Conservation (phyloP, 2,329 filamentous ascomycete genomes). For the Cytospora piceae region DNA sequence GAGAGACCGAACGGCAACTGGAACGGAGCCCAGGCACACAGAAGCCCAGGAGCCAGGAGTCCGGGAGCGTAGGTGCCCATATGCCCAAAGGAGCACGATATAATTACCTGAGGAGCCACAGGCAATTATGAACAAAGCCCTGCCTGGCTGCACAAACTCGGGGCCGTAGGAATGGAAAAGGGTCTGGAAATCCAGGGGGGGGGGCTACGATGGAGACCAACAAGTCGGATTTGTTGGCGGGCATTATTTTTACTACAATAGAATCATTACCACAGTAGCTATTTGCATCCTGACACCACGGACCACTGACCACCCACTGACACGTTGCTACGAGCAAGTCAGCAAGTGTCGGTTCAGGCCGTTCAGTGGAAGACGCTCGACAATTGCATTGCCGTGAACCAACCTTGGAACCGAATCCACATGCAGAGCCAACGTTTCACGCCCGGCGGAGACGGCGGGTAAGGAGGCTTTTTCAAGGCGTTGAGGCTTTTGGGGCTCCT, state of each 20-base stretch:
- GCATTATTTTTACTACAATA: not conserved
- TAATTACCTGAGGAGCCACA: constrained; percentile 25
- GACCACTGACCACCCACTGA: not conserved
- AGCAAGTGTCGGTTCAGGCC: not conserved
- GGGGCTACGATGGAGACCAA: constrained; percentile 3
- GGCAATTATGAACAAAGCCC: constrained; percentile 20
- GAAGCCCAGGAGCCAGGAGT: not conserved
- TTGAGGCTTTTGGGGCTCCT: constrained; percentile 1
- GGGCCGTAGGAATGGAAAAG: constrained; percentile 14
- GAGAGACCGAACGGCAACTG: constrained; percentile 6
- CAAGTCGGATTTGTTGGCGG: not conserved
- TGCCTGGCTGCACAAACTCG: constrained; percentile 17
- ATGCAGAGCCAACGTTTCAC: constrained; percentile 27
- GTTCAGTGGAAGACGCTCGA: not conserved
- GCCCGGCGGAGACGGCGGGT: constrained; percentile 29
- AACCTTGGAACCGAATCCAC: constrained; percentile 23
- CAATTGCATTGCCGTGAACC: not conserved
- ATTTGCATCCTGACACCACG: not conserved
- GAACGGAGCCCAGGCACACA: not conserved
- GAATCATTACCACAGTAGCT: not conserved
- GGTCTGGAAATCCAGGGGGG: constrained; percentile 5
- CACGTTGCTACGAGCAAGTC: not conserved
- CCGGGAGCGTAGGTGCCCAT: constrained; percentile 1
- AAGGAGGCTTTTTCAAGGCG: constrained; percentile 5
- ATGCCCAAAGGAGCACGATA: constrained; percentile 15